Conservation (phyloP, 106 monocot genomes). For the Iris macrosiphon region DNA sequence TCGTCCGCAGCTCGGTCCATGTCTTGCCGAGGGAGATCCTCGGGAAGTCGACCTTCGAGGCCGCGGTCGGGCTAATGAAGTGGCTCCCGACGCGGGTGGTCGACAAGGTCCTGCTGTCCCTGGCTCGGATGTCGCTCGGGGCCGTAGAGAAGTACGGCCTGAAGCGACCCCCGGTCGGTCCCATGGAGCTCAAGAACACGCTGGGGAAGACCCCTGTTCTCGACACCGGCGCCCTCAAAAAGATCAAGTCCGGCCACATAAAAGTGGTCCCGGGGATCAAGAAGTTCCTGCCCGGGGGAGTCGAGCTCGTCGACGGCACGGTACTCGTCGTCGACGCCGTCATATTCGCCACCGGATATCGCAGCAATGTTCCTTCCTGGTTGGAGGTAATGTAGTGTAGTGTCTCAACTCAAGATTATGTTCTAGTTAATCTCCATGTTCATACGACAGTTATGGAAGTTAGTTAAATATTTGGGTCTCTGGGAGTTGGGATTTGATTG, state of each 20-base stretch:
- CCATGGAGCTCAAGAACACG: slow-evolving; percentile 41
- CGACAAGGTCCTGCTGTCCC: slow-evolving; percentile 31
- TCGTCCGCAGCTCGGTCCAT: slow-evolving; percentile 38
- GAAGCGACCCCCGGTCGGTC: slow-evolving; percentile 29
- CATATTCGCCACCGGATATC: slow-evolving; percentile 26
- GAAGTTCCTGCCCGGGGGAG: slow-evolving; percentile 16
- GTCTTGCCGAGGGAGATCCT: slow-evolving; percentile 48
- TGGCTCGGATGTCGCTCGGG: slow-evolving; percentile 31
- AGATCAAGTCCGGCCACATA: slow-evolving; percentile 34
- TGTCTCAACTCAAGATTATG: too few species aligned
- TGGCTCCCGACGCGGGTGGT: slow-evolving; percentile 37
- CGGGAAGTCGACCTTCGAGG: slow-evolving; percentile 37
- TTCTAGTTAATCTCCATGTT: too few species aligned
- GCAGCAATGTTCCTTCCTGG: slow-evolving; percentile 50
- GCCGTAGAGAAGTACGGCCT: slow-evolving; percentile 29
- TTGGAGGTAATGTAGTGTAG: slow-evolving; percentile 22
- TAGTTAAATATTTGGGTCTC: too few species aligned
- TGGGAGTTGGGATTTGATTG: too few species aligned
- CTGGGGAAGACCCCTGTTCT: slow-evolving; percentile 50
- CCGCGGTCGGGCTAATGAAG: slow-evolving; percentile 24
- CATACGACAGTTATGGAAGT: too few species aligned
- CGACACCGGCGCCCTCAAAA: slow-evolving; percentile 30
- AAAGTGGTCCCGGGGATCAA: slow-evolving; percentile 26
- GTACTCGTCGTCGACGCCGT: slow-evolving; percentile 13
- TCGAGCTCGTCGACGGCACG: slow-evolving; percentile 29